Conservation (phyloP, 495 filamentous ascomycete genomes). For the Delitschia confertaspora region DNA sequence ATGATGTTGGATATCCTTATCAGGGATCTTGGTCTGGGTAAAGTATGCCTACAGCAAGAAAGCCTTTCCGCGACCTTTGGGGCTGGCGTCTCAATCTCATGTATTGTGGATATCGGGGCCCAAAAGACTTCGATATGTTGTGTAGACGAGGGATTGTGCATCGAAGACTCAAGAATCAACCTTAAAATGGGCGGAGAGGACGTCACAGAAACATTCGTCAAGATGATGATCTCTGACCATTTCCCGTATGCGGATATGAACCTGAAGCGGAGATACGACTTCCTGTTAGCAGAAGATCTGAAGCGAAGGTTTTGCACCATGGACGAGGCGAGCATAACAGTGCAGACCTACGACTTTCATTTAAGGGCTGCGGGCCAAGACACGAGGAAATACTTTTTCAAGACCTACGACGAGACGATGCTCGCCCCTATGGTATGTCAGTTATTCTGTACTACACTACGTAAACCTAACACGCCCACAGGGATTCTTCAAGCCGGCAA, state of each 20-base stretch:
- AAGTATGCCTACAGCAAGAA: slow-evolving; percentile 90
- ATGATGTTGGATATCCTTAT: slow-evolving; percentile 73
- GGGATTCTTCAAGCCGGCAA: slow-evolving; percentile 65
- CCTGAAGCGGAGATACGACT: slow-evolving; percentile 81
- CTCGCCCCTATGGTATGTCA: slow-evolving; percentile 68
- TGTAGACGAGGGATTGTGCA: slow-evolving; percentile 90
- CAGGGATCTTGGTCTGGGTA: slow-evolving; percentile 77
- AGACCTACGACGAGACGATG: slow-evolving; percentile 88
- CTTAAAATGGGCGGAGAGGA: slow-evolving; percentile 88
- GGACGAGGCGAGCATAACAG: slow-evolving; percentile 71
- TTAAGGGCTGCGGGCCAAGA: slow-evolving; percentile 79
- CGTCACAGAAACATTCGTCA: slow-evolving; percentile 87
- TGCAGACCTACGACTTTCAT: slow-evolving; percentile 77
- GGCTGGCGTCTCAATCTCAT: slow-evolving; percentile 85
- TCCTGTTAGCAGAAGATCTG: slow-evolving; percentile 84
- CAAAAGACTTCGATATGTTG: slow-evolving; percentile 98
- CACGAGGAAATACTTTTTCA: slow-evolving; percentile 85
- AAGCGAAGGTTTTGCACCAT: slow-evolving; percentile 85
- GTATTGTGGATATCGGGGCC: slow-evolving; percentile 92
- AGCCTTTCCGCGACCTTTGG: slow-evolving; percentile 90
- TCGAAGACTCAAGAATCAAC: slow-evolving; percentile 87
- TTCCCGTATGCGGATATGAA: slow-evolving; percentile 95
- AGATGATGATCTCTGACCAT: slow-evolving; percentile 92
- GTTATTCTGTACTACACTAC: slow-evolving; percentile 3
- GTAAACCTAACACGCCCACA: no score